phyloP scores from a whole-genome alignment of 2,329 filamentous ascomycete genomes.

The Sclerotinia subarctica region DNA sequence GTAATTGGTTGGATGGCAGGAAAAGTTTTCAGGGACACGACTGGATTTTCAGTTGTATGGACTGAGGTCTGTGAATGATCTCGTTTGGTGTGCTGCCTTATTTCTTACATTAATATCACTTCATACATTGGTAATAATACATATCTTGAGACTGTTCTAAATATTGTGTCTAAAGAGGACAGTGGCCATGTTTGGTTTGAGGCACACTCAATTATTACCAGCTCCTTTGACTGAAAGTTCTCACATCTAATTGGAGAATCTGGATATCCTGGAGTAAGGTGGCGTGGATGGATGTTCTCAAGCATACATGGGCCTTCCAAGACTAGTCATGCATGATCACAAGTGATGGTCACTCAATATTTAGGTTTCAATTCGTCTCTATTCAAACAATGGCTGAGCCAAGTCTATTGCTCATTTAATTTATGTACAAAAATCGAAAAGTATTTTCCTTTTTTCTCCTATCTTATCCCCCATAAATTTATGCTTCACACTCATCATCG shows the following conservation, averaged over 20 bases:
- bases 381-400: background rate
- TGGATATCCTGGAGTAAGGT: background rate
- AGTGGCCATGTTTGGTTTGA: background rate
- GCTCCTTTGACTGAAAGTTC: background rate
- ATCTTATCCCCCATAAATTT: background rate
- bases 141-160: background rate
- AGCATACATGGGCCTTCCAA: background rate
- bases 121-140: background rate
- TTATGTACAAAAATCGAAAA: conserved; percentile 16
- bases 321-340: background rate
- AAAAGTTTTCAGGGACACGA: no score
- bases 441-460: background rate
- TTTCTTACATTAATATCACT: no score
- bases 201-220: background rate
- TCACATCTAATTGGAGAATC: background rate
- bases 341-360: background rate
- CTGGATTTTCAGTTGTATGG: background rate
- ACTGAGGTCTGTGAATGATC: background rate
- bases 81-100: background rate
- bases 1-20: no score
- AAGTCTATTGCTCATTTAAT: background rate
- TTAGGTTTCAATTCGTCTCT: background rate
- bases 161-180: no score
- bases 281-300: background rate
- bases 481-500: conserved; percentile 16